Conservation (phyloP, 345 rosid genomes). For the Schrenkiella parvula region DNA sequence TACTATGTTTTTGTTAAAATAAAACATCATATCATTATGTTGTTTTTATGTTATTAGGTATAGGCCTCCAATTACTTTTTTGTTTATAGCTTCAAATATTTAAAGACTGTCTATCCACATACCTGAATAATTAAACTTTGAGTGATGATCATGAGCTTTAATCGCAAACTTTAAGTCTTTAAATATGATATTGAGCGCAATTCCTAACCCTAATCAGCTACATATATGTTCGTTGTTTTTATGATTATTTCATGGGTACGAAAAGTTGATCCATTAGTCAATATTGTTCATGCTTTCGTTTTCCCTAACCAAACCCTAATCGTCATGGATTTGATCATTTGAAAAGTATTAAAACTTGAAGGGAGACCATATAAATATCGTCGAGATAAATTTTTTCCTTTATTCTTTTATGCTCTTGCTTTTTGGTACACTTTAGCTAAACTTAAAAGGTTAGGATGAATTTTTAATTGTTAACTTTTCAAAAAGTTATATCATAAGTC, state of each 20-base stretch:
- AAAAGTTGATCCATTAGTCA: conserved; percentile 7
- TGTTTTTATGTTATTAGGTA: too few relatives aligned
- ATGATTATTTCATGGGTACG: conserved; percentile 1
- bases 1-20: too few relatives aligned
- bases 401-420: not conserved
- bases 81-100: too few relatives aligned
- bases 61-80: too few relatives aligned
- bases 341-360: not conserved
- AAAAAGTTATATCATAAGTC: not conserved
- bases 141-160: not conserved
- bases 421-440: not conserved
- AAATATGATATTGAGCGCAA: not conserved
- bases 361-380: not conserved
- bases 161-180: not conserved
- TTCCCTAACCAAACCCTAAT: conserved; percentile 38
- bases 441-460: not conserved
- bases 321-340: conserved; percentile 3
- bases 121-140: not conserved
- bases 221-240: not conserved
- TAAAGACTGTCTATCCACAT: too few relatives aligned
- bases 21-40: too few relatives aligned
- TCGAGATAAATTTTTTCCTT: not conserved
- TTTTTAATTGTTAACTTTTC: not conserved
- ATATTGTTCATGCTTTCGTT: conserved; percentile 27
- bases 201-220: conserved; percentile 11